Conservation (phyloP, 345 rosid species). For the Pistacia integerrima region DNA sequence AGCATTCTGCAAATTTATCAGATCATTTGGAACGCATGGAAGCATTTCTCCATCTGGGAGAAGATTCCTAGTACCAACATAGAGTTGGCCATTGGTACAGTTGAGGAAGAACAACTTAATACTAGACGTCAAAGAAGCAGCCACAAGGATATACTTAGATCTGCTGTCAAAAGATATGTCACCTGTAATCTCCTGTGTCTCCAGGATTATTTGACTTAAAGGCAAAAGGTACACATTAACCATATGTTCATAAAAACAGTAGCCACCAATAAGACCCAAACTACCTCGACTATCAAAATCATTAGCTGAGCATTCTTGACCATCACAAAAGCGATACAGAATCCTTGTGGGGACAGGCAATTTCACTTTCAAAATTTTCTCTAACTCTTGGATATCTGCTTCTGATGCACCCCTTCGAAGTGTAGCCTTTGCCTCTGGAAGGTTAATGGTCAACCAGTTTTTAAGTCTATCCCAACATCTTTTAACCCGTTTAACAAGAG, state of each 20-base stretch:
- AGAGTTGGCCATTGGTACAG: constrained; percentile 71
- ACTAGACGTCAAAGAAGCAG: constrained; percentile 39
- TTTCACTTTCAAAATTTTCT: constrained; percentile 53
- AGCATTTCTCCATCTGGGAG: constrained; percentile 52
- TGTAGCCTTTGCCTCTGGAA: constrained; percentile 75
- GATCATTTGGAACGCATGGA: constrained; percentile 73
- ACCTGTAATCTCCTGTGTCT: constrained; percentile 36
- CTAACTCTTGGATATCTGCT: constrained; percentile 52
- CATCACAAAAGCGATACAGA: constrained; percentile 82
- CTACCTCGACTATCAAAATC: background rate
- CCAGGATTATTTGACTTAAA: constrained; percentile 45
- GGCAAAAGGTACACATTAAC: constrained; percentile 78
- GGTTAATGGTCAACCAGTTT: constrained; percentile 60
- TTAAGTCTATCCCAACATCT: constrained; percentile 74
- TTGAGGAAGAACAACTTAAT: constrained; percentile 73
- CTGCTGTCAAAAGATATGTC: constrained; percentile 29
- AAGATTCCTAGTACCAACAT: constrained; percentile 58
- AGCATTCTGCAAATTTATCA: constrained; percentile 54
- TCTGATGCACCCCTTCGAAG: constrained; percentile 79
- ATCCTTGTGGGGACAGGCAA: constrained; percentile 80
- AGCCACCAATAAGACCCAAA: constrained; percentile 86
- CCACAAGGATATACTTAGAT: constrained; percentile 54
- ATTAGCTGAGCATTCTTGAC: constrained; percentile 48
- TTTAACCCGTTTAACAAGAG: constrained; percentile 69
- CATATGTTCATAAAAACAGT: constrained; percentile 42